Base-by-base conservation (phyloP, 352 stramenopile species). In the Phytophthora parvispora region DNA sequence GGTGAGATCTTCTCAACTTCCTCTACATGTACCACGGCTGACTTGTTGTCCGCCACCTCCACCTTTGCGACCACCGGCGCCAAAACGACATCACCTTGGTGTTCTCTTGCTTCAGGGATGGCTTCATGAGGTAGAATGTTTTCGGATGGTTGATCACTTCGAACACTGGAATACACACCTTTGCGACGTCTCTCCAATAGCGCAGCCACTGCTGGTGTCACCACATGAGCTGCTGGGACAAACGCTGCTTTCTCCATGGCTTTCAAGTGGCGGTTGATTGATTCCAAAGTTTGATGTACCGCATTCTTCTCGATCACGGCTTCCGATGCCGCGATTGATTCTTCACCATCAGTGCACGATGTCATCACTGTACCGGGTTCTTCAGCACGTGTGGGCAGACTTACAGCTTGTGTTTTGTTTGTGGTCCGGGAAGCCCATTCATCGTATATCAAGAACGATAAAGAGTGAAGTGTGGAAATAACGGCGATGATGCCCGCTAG, bases 111-210 rank as follows among this genome's bases (percentile, higher is more conserved):
- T 27, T 40, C 16, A 1, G 3, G 24, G 8, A 4, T 53, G 9
- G 16, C 22, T 60, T 64, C 22, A 12, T 34, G 32, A 13, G 38
- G 15, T 20, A 25, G 40, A 29, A 7, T 34, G 36, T 42, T 47
- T 36, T 28, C 32, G 38, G 31, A 13, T 18, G 48, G 13, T 2
- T 2, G n/a, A 51, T n/a, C 31, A 25, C 4, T 49, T 13, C 13
- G 18, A 60, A 31, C 38, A 59, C 7, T 57, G 4, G 60, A 58
- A 15, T 15, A 51, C 27, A 65, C 51, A 38, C 60, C 56, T 54
- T 69, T 73, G 24, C 66, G 63, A 25, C 74, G 70, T 6, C 55
- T 42, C 15, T 77, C 71, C 25, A 82, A 49, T 10, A 82, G 34
- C 24, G 56, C 22, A 22, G 43, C 49, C 28, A 79, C 70, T 16